Percentiles rank a stretch among this genome's conserved stretches.
These are phyloP conservation scores for Cnidoscolus chayamansa DNA, from an alignment of 441 rosid genomes.

Conservation along the genomic window DNA sequence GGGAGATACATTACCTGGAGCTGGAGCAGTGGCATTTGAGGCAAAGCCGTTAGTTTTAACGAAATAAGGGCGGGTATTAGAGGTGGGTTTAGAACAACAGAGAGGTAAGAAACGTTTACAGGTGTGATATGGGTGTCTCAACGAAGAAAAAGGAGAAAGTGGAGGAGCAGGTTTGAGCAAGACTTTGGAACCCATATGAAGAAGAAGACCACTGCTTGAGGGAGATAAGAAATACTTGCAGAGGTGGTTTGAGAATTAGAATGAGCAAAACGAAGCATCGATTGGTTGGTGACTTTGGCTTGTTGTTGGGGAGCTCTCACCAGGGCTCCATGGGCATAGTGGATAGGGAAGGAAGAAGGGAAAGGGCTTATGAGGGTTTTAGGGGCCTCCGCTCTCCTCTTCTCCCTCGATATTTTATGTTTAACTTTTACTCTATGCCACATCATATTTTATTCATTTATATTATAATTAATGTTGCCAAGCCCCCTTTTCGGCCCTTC, in stretches of 20 bases:
- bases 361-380: neutral
- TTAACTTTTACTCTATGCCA: too few species aligned
- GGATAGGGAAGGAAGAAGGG: neutral
- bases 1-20: conserved; percentile 32
- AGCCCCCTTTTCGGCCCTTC: too few species aligned
- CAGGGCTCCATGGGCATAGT: neutral
- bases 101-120: conserved; percentile 29
- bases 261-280: conserved; percentile 17
- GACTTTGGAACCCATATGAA: conserved; percentile 21
- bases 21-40: conserved; percentile 29
- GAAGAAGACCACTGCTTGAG: neutral
- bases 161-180: conserved; percentile 29
- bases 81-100: conserved; percentile 45
- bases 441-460: too few species aligned
- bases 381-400: too few species aligned
- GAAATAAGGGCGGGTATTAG: conserved; percentile 34
- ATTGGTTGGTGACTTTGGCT: neutral
- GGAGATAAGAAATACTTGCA: neutral
- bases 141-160: conserved; percentile 20
- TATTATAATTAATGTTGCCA: too few species aligned
- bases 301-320: neutral
- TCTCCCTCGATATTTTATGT: too few species aligned
- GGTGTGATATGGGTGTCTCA: conserved; percentile 26
- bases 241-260: conserved; percentile 13
- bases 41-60: conserved; percentile 47